Base-by-base conservation (phyloP, 2,329 filamentous ascomycete species). In the Zarea fungicola region DNA sequence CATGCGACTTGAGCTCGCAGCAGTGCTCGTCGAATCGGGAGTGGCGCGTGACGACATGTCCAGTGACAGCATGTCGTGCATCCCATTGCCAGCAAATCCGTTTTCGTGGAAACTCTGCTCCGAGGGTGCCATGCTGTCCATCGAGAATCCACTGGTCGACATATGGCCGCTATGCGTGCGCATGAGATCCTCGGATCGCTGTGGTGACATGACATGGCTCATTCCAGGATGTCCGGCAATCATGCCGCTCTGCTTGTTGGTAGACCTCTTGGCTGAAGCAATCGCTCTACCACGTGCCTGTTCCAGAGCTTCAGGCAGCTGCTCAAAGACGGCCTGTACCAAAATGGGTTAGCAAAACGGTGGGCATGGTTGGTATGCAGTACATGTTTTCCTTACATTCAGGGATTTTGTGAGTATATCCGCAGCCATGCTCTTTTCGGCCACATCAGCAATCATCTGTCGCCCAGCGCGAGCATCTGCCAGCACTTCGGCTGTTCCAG, bases 391-490 rank as follows among this genome's bases (percentile, higher is more conserved):
- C 69, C 81, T 65, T 75, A 92, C 89, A 62, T 83, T 80, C 23
- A 99, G 75, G 34, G 88, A 85, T 39, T 75, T 77, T 1, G 87
- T 89, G 60, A 95, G 93, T 53, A 89, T 78, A 62, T 96, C 89
- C 3, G 93, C 93, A 29, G 91, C 90, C 75, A 95, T 78, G 61
- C 90, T 96, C 59, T 86, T 85, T 58, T 87, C 83, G 3, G 90
- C 86, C 50, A 97, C 76, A 14, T 82, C 83, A 43, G 83, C 81
- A 52, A 97, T 79, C 54, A 91, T 88, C 55, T 92, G 85, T 60
- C 87, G 87, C 16, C 92, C 93, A 54, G 89, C 86, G 52, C 83
- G 77, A 1, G 91, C 92, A 67, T 97, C 92, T 46, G 84, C 84
- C 52, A 96, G 72, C 19, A 96, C 85, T 53, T 95, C 90, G 44